Conservation (phyloP, 1,284 basidiomycete genomes). For the Trametes hirsuta region DNA sequence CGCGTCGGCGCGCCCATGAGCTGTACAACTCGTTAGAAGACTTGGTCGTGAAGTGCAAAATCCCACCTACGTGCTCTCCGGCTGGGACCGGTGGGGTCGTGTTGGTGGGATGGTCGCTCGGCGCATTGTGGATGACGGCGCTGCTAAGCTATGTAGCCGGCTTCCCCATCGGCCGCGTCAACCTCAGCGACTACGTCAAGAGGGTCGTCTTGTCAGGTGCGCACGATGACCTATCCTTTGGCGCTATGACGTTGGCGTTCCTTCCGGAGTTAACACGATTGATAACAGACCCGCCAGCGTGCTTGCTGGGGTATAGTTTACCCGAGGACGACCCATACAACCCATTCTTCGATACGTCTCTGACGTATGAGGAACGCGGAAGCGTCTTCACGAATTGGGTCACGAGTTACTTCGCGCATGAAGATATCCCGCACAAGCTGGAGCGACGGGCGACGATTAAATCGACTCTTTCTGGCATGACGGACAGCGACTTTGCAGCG, state of each 20-base stretch:
- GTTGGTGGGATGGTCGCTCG: constrained; percentile 32
- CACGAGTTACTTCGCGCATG: constrained; percentile 1
- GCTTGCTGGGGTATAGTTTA: no score
- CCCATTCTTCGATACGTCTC: not conserved
- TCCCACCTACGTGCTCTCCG: constrained; percentile 53
- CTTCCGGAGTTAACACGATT: not conserved
- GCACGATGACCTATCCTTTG: not conserved
- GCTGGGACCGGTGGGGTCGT: constrained; percentile 44
- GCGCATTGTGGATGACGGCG: constrained; percentile 15
- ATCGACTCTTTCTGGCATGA: not conserved
- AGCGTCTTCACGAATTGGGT: not conserved
- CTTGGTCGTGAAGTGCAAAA: constrained; percentile 69
- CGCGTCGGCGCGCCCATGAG: not conserved
- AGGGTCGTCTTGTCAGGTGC: not conserved
- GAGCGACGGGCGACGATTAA: not conserved
- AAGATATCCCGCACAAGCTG: not conserved
- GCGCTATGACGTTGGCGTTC: constrained; percentile 7
- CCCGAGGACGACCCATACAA: not conserved
- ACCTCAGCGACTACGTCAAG: not conserved
- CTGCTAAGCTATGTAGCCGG: constrained; percentile 26
- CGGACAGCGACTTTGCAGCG: not conserved
- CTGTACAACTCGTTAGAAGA: constrained; percentile 53
- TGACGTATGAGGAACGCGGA: no score
- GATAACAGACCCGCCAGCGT: not conserved
- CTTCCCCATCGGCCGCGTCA: not conserved